phyloP scores from a whole-genome alignment of 441 rosid genomes.

The Mallotus japonicus region DNA sequence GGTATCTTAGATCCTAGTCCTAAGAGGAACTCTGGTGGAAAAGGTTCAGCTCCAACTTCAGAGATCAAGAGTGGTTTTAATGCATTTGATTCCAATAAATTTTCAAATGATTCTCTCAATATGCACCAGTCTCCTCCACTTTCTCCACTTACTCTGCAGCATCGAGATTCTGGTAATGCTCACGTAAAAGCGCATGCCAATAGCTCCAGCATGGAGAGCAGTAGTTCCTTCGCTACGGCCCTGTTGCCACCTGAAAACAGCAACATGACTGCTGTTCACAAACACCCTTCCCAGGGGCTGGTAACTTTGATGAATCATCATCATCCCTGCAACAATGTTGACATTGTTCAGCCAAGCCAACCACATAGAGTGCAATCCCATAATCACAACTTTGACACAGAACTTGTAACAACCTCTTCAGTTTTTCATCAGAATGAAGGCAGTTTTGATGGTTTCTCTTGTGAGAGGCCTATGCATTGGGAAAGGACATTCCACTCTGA shows the following conservation, averaged over 20 bases:
- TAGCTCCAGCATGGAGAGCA: conserved; percentile 50
- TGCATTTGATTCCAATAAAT: conserved; percentile 35
- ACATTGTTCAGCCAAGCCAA: conserved; percentile 31
- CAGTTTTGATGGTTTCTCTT: conserved; percentile 29
- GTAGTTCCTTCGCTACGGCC: conserved; percentile 41
- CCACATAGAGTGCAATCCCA: conserved; percentile 19
- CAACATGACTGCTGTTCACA: conserved; percentile 24
- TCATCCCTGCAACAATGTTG: conserved; percentile 36
- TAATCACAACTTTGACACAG: conserved; percentile 29
- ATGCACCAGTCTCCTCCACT: conserved; percentile 40
- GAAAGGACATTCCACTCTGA: conserved; percentile 42
- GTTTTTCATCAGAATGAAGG: conserved; percentile 26
- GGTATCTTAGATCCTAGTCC: conserved; percentile 50
- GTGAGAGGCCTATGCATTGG: conserved; percentile 34
- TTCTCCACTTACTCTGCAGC: conserved; percentile 45
- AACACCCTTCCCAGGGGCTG: conserved; percentile 24
- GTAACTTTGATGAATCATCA: conserved; percentile 28
- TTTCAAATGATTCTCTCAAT: conserved; percentile 35
- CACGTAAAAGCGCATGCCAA: conserved; percentile 32
- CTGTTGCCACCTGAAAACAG: conserved; percentile 40
- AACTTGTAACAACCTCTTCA: conserved; percentile 18
- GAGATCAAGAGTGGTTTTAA: conserved; percentile 34
- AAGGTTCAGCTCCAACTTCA: conserved; percentile 25
- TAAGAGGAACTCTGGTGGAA: conserved; percentile 32
- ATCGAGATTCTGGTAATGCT: conserved; percentile 36